Conservation (phyloP, 345 rosid species). For the Cardamine occulta region DNA sequence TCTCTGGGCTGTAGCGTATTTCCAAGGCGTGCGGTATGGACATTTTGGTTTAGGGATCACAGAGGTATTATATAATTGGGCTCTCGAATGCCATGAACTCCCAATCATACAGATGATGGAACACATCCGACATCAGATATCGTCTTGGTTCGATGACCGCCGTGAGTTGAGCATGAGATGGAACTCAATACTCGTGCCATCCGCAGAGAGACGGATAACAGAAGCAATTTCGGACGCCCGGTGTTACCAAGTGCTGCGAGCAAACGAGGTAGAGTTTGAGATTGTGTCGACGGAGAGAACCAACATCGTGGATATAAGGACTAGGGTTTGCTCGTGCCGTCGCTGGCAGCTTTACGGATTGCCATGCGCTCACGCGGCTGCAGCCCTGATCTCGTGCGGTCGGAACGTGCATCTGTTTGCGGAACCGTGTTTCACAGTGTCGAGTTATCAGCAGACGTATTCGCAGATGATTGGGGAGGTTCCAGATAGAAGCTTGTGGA, state of each 20-base stretch:
- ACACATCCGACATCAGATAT: slow-evolving; percentile 68
- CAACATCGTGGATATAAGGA: slow-evolving; percentile 87
- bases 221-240: slow-evolving; percentile 88
- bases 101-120: slow-evolving; percentile 97
- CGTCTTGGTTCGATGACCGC: slow-evolving; percentile 64
- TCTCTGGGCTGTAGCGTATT: slow-evolving; percentile 94
- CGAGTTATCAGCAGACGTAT: slow-evolving; percentile 75
- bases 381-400: slow-evolving; percentile 93
- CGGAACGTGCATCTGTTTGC: slow-evolving; percentile 79
- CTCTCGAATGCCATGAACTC: slow-evolving; percentile 94
- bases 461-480: slow-evolving; percentile 69
- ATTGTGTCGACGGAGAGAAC: slow-evolving; percentile 97
- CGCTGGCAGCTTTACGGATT: slow-evolving; percentile 96
- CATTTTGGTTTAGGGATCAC: slow-evolving; percentile 88
- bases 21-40: slow-evolving; percentile 87
- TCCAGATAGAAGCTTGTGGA: slow-evolving; percentile 75
- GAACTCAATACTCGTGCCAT: slow-evolving; percentile 87
- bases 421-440: slow-evolving; percentile 81
- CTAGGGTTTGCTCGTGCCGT: slow-evolving; percentile 83
- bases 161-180: slow-evolving; percentile 82
- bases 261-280: slow-evolving; percentile 96
- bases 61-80: slow-evolving; percentile 86
- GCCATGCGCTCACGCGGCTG: slow-evolving; percentile 97
- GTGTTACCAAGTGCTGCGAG: slow-evolving; percentile 96
- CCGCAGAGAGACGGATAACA: slow-evolving; percentile 80